Evolutionary conservation across 805 yeast genomes (phyloP), one percentile per base, ranked within the genome.

Genomic region (Wickerhamiella nectarea): DNA sequence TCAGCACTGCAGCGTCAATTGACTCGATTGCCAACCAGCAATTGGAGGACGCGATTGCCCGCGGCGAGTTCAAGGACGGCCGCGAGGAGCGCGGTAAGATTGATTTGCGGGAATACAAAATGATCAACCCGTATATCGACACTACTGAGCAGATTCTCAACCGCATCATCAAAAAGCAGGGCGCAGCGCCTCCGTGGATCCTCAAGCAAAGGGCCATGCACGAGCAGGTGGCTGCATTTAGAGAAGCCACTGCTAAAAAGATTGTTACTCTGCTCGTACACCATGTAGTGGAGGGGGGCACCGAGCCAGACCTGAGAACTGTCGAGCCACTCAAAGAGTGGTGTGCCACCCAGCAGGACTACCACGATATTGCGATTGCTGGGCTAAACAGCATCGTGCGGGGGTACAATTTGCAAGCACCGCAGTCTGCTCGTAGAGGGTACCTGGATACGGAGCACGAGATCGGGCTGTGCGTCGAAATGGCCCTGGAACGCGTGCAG

Each of bases 121-220:
- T 61, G n/a, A 64, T 61, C 50, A 74, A 64, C 57, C 79, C 75
- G 37, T 79, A 67, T 59, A 66, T 70, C 46, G 91, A 74, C 58
- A 71, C 71, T 47, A 82, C 76, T 43, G 93, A 79, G 52, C 83
- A 77, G 57, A 83, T 84, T 56, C 60, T 86, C 63, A 86, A 86
- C 60, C 76, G 81, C 48, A 78, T 86, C 36, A 61, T 86, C 43
- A 54, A 60, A 43, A 71, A 74, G 35, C 95, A 86, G 58, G 86
- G 83, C 39, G 76, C 83, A 1, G 64, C 76, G 9, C 94, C 95
- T 0, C 94, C 94, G 0, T 86, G 95, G 95, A 78, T 86, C 29
- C 94, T 84, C 52, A 77, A 74, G 44, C 91, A 82, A 58, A 66
- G 72, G 15, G 68, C 73, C 1, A 73, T 79, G 3, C 69, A 71